Evolutionary conservation across 2,329 filamentous ascomycete species (phyloP).

Genomic region (Dothistroma septosporum): DNA sequence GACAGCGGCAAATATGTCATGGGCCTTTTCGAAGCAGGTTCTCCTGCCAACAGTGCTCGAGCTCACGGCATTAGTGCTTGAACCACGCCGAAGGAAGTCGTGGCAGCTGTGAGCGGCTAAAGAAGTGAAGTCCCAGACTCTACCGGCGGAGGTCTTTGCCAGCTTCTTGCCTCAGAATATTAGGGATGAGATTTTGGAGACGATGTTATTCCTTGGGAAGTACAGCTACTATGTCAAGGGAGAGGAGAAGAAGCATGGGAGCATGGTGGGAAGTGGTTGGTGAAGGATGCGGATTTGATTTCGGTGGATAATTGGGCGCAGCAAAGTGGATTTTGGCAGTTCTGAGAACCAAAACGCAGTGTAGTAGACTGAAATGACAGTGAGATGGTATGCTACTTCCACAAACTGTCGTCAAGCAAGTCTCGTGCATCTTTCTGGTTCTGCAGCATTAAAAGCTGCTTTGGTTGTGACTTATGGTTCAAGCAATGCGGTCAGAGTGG

Average conservation of each 20-base stretch:
- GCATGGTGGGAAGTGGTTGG: slow-evolving; percentile 24
- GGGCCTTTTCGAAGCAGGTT: slow-evolving; percentile 28
- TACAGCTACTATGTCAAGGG: slow-evolving; percentile 30
- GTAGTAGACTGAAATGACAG: too few species aligned
- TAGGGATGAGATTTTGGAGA: slow-evolving; percentile 29
- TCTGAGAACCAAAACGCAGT: not conserved
- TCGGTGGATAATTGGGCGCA: slow-evolving; percentile 20
- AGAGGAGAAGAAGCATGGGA: slow-evolving; percentile 27
- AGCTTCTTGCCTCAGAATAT: slow-evolving; percentile 26
- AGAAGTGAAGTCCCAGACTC: slow-evolving; percentile 24
- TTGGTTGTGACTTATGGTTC: too few species aligned
- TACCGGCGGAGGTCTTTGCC: slow-evolving; percentile 26
- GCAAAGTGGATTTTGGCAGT: slow-evolving; percentile 21
- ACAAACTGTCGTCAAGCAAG: too few species aligned
- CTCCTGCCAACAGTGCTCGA: slow-evolving; percentile 23
- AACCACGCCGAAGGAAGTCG: slow-evolving; percentile 30
- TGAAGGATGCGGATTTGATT: slow-evolving; percentile 21
- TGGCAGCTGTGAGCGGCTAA: slow-evolving; percentile 19
- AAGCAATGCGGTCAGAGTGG: too few species aligned
- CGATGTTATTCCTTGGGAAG: slow-evolving; percentile 27
- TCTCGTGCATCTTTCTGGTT: too few species aligned
- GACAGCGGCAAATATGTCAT: slow-evolving; percentile 32
- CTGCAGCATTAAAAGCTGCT: too few species aligned
- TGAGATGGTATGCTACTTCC: too few species aligned
- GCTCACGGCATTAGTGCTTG: slow-evolving; percentile 28